phyloP scores from a whole-genome alignment of 768 basidiomycete genomes.

The Tephrocybe rancida region DNA sequence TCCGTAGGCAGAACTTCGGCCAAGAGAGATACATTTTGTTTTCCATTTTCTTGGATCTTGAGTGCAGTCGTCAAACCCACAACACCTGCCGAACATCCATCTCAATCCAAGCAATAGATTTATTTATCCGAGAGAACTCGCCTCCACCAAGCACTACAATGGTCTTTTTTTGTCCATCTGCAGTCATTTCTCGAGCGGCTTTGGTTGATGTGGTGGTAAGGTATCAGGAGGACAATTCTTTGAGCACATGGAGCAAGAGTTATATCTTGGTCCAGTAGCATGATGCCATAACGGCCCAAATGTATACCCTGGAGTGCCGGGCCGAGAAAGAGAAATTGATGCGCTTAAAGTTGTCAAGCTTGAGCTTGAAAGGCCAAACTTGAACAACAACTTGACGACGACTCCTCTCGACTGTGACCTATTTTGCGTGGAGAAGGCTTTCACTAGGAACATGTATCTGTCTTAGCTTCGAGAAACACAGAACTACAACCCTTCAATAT shows the following conservation, averaged over 20 bases:
- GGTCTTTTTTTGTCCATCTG: neutral
- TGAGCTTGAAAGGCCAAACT: too few species aligned
- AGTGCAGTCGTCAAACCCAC: conserved; percentile 78
- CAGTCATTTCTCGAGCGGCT: neutral
- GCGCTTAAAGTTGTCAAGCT: too few species aligned
- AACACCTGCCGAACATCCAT: conserved; percentile 52
- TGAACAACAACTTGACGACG: too few species aligned
- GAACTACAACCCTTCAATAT: conserved; percentile 17
- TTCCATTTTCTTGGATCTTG: conserved; percentile 63
- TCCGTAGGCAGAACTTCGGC: conserved; percentile 77
- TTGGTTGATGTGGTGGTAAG: neutral
- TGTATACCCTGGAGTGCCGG: neutral
- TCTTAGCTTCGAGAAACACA: too few species aligned
- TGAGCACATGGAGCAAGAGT: neutral
- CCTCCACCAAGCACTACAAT: conserved; percentile 25
- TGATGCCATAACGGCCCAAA: too few species aligned
- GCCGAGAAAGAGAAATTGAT: neutral
- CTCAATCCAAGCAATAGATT: neutral
- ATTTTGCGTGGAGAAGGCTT: too few species aligned
- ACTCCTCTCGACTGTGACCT: too few species aligned
- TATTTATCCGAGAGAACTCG: conserved; percentile 2
- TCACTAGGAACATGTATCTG: too few species aligned
- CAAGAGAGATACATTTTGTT: conserved; percentile 66
- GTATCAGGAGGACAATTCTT: neutral
- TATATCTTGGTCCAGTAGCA: neutral